phyloP scores from a whole-genome alignment of 73 alveolate species.

The Tetrahymena thermophila region DNA sequence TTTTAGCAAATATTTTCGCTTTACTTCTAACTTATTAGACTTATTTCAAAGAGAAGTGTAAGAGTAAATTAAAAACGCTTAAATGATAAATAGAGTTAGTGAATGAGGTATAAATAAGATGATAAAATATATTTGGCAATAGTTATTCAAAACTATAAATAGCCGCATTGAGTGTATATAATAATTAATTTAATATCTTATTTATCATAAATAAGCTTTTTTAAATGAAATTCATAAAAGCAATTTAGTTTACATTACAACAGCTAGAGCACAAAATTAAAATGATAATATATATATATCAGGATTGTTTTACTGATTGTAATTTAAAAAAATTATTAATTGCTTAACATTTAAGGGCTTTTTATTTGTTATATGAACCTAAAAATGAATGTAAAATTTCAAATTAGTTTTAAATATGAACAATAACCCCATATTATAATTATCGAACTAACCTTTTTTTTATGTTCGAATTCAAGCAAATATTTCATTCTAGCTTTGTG shows the following conservation, averaged over 20 bases:
- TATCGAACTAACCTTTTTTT: no score
- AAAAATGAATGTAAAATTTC: background rate
- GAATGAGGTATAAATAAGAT: no score
- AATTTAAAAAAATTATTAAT: no score
- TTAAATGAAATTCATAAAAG: background rate
- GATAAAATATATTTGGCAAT: background rate
- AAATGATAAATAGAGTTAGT: background rate
- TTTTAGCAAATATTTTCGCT: no score
- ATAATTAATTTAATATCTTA: no score
- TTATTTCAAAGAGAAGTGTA: background rate
- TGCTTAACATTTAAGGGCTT: background rate
- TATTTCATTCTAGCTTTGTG: background rate
- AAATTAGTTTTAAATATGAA: no score
- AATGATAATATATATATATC: background rate
- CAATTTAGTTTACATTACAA: background rate
- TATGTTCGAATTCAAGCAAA: background rate
- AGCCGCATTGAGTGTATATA: background rate
- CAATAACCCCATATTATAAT: background rate
- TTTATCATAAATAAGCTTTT: background rate
- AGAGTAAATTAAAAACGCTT: background rate
- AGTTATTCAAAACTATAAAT: background rate
- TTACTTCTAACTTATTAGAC: background rate
- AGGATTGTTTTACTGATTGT: background rate
- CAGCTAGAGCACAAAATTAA: background rate
- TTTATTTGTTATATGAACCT: background rate